A percentile compares a stretch with the other conserved stretches of the same genome.
Conservation (phyloP, 805 yeast genomes). For the Soucietia sequanensis region DNA sequence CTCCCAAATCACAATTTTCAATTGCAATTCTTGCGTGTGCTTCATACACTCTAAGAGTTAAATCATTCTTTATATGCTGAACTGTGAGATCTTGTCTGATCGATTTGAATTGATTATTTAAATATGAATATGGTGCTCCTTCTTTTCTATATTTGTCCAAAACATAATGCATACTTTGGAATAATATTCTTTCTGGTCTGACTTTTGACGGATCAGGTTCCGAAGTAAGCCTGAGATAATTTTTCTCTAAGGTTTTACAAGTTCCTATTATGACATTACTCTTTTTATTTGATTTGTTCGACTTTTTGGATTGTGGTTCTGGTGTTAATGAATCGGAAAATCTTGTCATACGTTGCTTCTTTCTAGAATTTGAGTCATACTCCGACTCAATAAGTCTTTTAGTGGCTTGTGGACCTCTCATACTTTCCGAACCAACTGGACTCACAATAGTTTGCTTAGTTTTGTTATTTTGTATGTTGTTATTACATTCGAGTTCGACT, state of each 20-base stretch:
- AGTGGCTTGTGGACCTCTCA: not conserved
- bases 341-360: constrained; percentile 46
- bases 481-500: constrained; percentile 7
- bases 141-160: constrained; percentile 48
- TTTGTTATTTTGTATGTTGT: too few relatives aligned
- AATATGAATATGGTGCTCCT: constrained; percentile 60
- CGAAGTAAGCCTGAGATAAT: constrained; percentile 80
- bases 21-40: constrained; percentile 85
- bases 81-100: constrained; percentile 92
- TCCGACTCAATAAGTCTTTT: constrained; percentile 6
- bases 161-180: constrained; percentile 55
- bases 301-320: constrained; percentile 4
- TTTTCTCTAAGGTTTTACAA: constrained; percentile 66
- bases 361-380: constrained; percentile 32
- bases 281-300: not conserved
- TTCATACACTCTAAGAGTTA: constrained; percentile 79
- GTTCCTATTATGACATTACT: constrained; percentile 54
- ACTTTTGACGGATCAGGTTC: constrained; percentile 86
- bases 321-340: constrained; percentile 26
- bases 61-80: constrained; percentile 76
- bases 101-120: constrained; percentile 88
- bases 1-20: constrained; percentile 82
- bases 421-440: constrained; percentile 10
- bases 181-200: constrained; percentile 66
- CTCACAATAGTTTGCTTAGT: too few relatives aligned